Percentiles rank a stretch among this genome's conserved stretches.
phyloP scores from a whole-genome alignment of 2,329 filamentous ascomycete species.

The Aplosporella prunicola region DNA sequence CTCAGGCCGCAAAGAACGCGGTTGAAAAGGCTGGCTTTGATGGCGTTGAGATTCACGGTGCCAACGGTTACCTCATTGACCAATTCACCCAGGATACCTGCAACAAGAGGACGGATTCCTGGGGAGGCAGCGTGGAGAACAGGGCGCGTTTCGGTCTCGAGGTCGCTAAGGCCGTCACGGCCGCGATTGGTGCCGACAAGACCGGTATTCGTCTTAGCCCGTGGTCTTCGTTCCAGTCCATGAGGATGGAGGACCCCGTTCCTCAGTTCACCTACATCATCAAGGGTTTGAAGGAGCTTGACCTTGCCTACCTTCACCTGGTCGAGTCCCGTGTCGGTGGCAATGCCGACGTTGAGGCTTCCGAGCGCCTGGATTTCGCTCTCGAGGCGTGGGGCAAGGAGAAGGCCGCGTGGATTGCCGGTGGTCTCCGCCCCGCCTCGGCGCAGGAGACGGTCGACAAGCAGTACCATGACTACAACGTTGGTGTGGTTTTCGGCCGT shows the following conservation, averaged over 20 bases:
- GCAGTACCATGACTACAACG: slow-evolving; percentile 34
- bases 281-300: slow-evolving; percentile 39
- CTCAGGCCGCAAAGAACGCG: slow-evolving; percentile 36
- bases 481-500: slow-evolving; percentile 40
- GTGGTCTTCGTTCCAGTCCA: slow-evolving; percentile 52
- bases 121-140: slow-evolving; percentile 42
- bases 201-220: slow-evolving; percentile 52
- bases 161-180: slow-evolving; percentile 41
- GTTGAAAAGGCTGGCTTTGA: slow-evolving; percentile 47
- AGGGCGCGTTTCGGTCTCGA: slow-evolving; percentile 45
- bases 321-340: slow-evolving; percentile 46
- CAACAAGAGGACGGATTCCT: slow-evolving; percentile 45
- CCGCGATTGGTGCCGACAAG: slow-evolving; percentile 43
- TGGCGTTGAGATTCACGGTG: slow-evolving; percentile 48
- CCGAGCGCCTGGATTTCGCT: slow-evolving; percentile 18
- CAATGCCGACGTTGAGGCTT: slow-evolving; percentile 24
- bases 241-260: slow-evolving; percentile 53
- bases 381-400: slow-evolving; percentile 18
- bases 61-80: slow-evolving; percentile 58
- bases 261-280: slow-evolving; percentile 55
- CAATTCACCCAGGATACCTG: slow-evolving; percentile 54
- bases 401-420: slow-evolving; percentile 30
- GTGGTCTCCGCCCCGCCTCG: slow-evolving; percentile 32
- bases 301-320: slow-evolving; percentile 53
- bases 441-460: slow-evolving; percentile 29